These are phyloP conservation scores for Alternaria burnsii DNA, from an alignment of 2,329 filamentous ascomycete genomes.

Conservation along the genomic window DNA sequence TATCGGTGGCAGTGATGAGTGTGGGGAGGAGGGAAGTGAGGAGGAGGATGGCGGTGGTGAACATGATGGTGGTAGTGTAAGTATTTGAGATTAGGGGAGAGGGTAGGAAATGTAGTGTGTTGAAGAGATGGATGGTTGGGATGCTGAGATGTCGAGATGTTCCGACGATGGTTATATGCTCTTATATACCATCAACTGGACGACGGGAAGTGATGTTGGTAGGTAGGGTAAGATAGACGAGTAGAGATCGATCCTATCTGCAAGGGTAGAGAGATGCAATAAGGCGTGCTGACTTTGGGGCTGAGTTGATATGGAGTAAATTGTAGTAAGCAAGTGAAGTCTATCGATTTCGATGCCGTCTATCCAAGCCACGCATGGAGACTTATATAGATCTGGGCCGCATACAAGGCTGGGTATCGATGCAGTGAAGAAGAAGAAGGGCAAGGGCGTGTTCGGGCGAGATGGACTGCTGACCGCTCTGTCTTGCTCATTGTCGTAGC, in stretches of 20 bases:
- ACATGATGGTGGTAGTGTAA: slow-evolving; percentile 7
- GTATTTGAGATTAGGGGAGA: not conserved
- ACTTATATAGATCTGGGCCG: slow-evolving; percentile 27
- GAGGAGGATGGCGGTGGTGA: slow-evolving; percentile 12
- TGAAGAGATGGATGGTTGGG: not conserved
- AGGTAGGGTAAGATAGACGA: slow-evolving; percentile 1
- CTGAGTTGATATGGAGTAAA: slow-evolving; percentile 4
- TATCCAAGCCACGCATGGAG: slow-evolving; percentile 4
- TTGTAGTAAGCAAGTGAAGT: slow-evolving; percentile 7
- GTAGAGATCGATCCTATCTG: slow-evolving; percentile 7
- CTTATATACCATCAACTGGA: slow-evolving; percentile 1
- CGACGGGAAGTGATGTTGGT: not conserved
- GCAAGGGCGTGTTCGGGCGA: slow-evolving; percentile 8
- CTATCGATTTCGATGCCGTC: slow-evolving; percentile 3
- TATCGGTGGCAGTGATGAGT: slow-evolving; percentile 27
- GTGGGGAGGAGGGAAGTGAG: slow-evolving; percentile 19
- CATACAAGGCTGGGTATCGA: not conserved
- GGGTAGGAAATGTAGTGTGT: not conserved
- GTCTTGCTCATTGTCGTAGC: slow-evolving; percentile 24
- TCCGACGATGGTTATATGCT: slow-evolving; percentile 4
- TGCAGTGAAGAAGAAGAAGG: slow-evolving; percentile 4
- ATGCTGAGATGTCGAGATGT: not conserved
- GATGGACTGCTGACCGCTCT: slow-evolving; percentile 31
- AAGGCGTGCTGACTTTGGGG: slow-evolving; percentile 8
- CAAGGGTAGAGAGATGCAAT: slow-evolving; percentile 1